Evolutionary conservation across 371 early-diverging fungal species (phyloP), one percentile per base, ranked within the genome.

Genomic region (Zychaea mexicana): DNA sequence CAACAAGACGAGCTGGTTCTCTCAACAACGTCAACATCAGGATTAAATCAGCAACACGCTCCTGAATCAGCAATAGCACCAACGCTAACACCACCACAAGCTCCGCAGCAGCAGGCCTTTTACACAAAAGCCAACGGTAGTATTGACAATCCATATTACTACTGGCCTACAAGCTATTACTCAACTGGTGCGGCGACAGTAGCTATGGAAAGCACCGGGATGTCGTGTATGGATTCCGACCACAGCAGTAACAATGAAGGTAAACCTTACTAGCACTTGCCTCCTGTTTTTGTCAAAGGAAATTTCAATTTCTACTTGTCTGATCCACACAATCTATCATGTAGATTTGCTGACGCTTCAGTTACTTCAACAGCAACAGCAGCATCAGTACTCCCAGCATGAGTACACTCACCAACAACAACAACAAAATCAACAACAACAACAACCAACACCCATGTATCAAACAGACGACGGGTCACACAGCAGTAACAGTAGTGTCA

Each of bases 391-490:
- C 19, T 17, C 19, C 17, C 15, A 19, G 0, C 47, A 22, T 15
- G 22, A 47, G 17, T 47, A 47, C 47, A 47, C 19, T 47, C 47
- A 19, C 47, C 19, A 47, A 12, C 22, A 19, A 17, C 55, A 42
- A n/a, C 42, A 42, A 12, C 42, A 42, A 12, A 13, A 42, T 17
- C 42, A 42, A 15, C 15, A 7, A 12, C 4, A 7, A 42, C 21
- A 49, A 49, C 49, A 19, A 22, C 9, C 49, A 49, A 5, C 49
- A 4, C 19, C 4, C 13, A 22, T 49, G 49, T 49, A 49, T 24
- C 49, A 49, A 49, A 49, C 49, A 6, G 56, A 56, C 21, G 56
- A 56, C 30, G 56, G 56, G 17, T 56, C 56, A n/a, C 56, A 56
- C 30, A 56, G 56, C 36, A 56, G 56, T 38, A 56, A 56, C 30